Percentiles rank a stretch among this genome's conserved stretches.
Evolutionary conservation across 495 filamentous ascomycete genomes (phyloP).

Genomic region (Echria macrotheca): DNA sequence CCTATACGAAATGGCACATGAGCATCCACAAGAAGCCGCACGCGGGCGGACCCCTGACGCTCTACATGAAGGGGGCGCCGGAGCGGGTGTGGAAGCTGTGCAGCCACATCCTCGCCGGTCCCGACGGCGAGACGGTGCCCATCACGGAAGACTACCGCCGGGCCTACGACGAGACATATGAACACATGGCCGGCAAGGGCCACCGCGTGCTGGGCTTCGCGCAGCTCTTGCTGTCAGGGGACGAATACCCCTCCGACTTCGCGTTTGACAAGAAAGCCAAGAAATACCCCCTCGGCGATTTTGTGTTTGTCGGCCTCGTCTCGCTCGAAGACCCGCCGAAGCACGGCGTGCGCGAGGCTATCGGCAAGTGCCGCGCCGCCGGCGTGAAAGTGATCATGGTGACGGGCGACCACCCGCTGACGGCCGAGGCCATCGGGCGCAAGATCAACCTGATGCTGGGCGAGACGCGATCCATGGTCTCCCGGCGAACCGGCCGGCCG

Average conservation of each 20-base stretch:
- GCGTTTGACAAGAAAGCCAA: slow-evolving; percentile 19
- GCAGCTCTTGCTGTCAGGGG: slow-evolving; percentile 27
- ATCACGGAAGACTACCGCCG: slow-evolving; percentile 56
- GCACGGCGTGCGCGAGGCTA: slow-evolving; percentile 57
- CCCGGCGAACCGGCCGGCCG: too few species aligned
- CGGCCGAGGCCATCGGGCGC: slow-evolving; percentile 67
- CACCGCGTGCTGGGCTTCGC: slow-evolving; percentile 72
- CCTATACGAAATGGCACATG: too few species aligned
- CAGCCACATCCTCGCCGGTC: too few species aligned
- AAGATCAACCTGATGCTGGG: slow-evolving; percentile 76
- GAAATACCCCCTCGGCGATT: slow-evolving; percentile 45
- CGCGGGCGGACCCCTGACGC: too few species aligned
- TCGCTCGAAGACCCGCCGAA: slow-evolving; percentile 70
- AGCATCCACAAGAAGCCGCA: too few species aligned
- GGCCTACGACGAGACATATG: slow-evolving; percentile 55
- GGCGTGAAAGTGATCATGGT: slow-evolving; percentile 77
- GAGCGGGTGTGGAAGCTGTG: too few species aligned
- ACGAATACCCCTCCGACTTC: slow-evolving; percentile 20
- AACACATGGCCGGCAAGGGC: slow-evolving; percentile 59
- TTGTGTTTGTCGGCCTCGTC: slow-evolving; percentile 59
- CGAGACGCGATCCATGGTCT: too few species aligned
- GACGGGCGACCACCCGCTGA: slow-evolving; percentile 70
- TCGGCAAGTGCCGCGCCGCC: slow-evolving; percentile 59
- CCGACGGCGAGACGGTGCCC: neutral
- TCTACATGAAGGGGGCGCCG: too few species aligned